Evolutionary conservation across 805 yeast genomes (phyloP), one percentile per base, ranked within the genome.

Genomic region (Yamadazyma takamatsuzukensis): DNA sequence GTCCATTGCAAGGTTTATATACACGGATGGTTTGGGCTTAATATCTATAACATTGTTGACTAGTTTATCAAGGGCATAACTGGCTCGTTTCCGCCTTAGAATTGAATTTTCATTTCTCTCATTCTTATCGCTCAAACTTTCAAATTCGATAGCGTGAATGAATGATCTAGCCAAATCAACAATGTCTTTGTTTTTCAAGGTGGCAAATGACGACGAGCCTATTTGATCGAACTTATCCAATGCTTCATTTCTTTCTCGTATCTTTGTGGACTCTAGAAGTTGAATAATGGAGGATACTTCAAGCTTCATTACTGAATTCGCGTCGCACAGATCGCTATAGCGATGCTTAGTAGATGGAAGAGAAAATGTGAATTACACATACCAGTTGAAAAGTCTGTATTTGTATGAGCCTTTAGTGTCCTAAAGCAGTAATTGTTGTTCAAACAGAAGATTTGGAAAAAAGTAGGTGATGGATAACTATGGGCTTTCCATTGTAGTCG

Each of bases 171-270:
- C n/a, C n/a, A n/a, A n/a, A n/a, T n/a, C n/a, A n/a, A n/a, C n/a
- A n/a, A n/a, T n/a, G n/a, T n/a, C n/a, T n/a, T n/a, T n/a, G n/a
- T n/a, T n/a, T n/a, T n/a, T n/a, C n/a, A n/a, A n/a, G n/a, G n/a
- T n/a, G n/a, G n/a, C n/a, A n/a, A n/a, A n/a, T n/a, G n/a, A n/a
- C n/a, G n/a, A n/a, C n/a, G n/a, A n/a, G n/a, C n/a, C n/a, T n/a
- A n/a, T n/a, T n/a, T n/a, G n/a, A n/a, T 57, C 60, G 11, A 57
- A 39, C 2, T 30, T 15, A 18, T 54, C 37, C 6, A 80, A 45
- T 0, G 74, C 82, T 29, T 70, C 76, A 40, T 61, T 74, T 23
- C 85, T 56, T 10, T 77, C 83, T 40, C 69, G 71, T 19, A 75
- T 56, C 45, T 72, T 78, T 3, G 67, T 39, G 1, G 85, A 79